Base-by-base conservation (phyloP, 2,329 filamentous ascomycete species). In the Pseudogymnoascus sp. region DNA sequence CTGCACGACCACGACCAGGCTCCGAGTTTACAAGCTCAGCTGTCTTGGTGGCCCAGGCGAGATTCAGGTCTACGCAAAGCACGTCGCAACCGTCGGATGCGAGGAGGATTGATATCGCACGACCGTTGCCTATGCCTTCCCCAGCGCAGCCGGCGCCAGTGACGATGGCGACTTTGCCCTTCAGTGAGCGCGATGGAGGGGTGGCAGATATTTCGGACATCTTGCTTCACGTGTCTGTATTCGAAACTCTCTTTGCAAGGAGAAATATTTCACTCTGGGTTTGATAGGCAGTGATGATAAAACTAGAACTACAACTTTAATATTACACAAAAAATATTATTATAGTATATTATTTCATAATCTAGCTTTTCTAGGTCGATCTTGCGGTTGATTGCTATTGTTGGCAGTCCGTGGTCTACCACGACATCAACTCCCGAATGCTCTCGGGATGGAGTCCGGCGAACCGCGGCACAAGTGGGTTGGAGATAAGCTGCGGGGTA, bases 91-190 rank as follows among this genome's bases (percentile, higher is more conserved):
- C 83, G 26, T 85, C 83, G 60, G 81, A 78, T 3, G 84, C 83
- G 1, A 88, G 76, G 31, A 87, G 76, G 50, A 87, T 81, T 2
- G 84, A 80, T 62, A 81, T 80, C 0, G 80, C 84, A 37, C 80
- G 78, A 0, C 83, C 84, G 66, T 87, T 87, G 4, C 84, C 84
- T 50, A 87, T 82, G 0, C 82, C 84, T 42, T 83, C 79, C 31
- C 78, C 81, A 24, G 76, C 73, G 62, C 80, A 81, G 14, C 84
- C 83, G 13, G 84, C 83, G n/a, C 83, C 83, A 0, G 83, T 85
- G 29, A 86, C 79, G 61, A 86, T 82, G 50, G 81, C 80, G 14
- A 80, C 77, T 65, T 78, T 77, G 35, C 73, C 74, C 16, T 68
- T 67, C 0, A 80, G 72, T 8, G 76, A 78, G 7, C 77, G 74